Percentiles rank a stretch among this genome's conserved stretches.
phyloP scores from a whole-genome alignment of 306 rosid species.

The Crotalaria pallida region DNA sequence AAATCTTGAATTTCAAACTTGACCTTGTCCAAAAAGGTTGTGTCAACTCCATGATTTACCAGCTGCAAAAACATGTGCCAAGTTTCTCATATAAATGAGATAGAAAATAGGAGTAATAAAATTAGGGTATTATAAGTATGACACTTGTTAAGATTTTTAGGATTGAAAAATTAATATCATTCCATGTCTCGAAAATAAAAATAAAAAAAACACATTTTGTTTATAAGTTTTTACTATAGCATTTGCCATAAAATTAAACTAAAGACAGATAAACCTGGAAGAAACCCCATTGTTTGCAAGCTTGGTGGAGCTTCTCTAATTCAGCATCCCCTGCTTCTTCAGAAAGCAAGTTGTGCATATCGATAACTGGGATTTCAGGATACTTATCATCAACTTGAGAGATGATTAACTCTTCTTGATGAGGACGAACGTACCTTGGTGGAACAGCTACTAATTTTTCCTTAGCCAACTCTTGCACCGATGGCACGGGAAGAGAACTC shows the following conservation, averaged over 20 bases:
- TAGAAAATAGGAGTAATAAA: neutral
- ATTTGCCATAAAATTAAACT: too few relatives aligned
- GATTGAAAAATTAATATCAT: too few relatives aligned
- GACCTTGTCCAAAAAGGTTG: conserved; percentile 27
- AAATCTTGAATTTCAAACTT: conserved; percentile 32
- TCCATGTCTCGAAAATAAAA: too few relatives aligned
- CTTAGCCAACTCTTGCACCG: conserved; percentile 30
- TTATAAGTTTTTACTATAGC: too few relatives aligned
- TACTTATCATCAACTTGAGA: neutral
- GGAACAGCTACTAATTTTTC: neutral
- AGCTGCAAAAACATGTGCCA: conserved; percentile 17
- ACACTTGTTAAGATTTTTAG: too few relatives aligned
- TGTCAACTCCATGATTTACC: conserved; percentile 47
- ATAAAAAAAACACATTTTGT: too few relatives aligned
- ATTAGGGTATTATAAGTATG: too few relatives aligned
- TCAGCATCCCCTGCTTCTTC: conserved; percentile 5
- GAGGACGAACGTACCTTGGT: conserved; percentile 24
- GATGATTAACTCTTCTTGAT: neutral
- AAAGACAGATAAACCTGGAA: conserved; percentile 38
- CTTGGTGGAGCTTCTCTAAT: conserved; percentile 27
- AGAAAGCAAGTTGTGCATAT: conserved; percentile 17
- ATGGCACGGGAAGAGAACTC: conserved; percentile 25
- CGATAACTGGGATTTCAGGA: conserved; percentile 24
- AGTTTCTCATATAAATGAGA: neutral
- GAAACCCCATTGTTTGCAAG: conserved; percentile 35